Conservation (phyloP, 2,329 filamentous ascomycete species). For the Aspergillus pseudonomiae region DNA sequence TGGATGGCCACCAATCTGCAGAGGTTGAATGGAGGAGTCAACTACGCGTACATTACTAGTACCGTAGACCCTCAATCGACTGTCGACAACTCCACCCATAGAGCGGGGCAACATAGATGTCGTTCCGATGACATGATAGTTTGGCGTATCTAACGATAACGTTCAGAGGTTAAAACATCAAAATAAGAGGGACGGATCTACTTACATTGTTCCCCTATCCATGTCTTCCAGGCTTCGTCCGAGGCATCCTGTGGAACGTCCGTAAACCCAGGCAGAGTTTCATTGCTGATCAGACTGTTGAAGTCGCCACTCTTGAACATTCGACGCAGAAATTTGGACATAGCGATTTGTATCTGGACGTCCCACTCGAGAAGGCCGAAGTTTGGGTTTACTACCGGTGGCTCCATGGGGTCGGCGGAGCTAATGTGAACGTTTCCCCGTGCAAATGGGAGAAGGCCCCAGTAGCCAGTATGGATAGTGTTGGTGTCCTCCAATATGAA, state of each 20-base stretch:
- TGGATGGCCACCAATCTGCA: conserved; percentile 32
- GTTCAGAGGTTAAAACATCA: background rate
- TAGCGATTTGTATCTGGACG: conserved; percentile 25
- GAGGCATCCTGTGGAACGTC: conserved; percentile 24
- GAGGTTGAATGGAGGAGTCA: conserved; percentile 35
- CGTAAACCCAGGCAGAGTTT: conserved; percentile 24
- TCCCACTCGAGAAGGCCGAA: conserved; percentile 36
- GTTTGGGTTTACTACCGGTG: conserved; percentile 33
- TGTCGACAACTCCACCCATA: conserved; percentile 38
- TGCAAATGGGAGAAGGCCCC: conserved; percentile 35
- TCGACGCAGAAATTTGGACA: conserved; percentile 23
- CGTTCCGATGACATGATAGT: conserved; percentile 35
- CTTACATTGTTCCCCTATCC: conserved; percentile 30
- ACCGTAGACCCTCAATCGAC: conserved; percentile 35
- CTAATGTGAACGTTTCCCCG: conserved; percentile 34
- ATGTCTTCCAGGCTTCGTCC: conserved; percentile 27
- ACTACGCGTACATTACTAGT: conserved; percentile 37
- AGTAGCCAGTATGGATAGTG: conserved; percentile 27
- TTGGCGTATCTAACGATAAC: conserved; percentile 23
- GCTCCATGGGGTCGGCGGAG: conserved; percentile 26
- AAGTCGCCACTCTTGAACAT: conserved; percentile 26
- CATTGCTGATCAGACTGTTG: conserved; percentile 17
- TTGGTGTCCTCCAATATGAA: conserved; percentile 21
- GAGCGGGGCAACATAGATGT: conserved; percentile 37
- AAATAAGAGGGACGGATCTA: background rate